Evolutionary conservation across 2,329 filamentous ascomycete species (phyloP).

Genomic region (Akanthomyces uredinophilus): DNA sequence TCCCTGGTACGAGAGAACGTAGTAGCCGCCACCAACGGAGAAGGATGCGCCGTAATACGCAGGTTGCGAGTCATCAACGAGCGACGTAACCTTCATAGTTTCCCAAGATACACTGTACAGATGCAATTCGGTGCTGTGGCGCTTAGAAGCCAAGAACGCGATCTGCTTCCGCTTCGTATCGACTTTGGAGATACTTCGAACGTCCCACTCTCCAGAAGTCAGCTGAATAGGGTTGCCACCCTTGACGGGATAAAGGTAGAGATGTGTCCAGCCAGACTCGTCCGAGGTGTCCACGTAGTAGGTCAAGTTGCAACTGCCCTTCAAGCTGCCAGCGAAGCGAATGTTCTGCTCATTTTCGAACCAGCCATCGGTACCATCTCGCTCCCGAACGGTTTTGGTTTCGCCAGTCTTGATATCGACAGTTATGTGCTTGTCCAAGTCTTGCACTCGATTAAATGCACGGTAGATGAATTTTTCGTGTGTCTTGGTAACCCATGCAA

Average conservation of each 20-base stretch:
- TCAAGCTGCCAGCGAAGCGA: conserved; percentile 45
- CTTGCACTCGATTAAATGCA: conserved; percentile 64
- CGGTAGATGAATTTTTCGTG: conserved; percentile 60
- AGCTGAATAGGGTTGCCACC: conserved; percentile 51
- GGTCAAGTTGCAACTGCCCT: conserved; percentile 28
- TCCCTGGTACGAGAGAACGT: conserved; percentile 59
- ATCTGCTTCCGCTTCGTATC: conserved; percentile 51
- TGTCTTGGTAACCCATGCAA: conserved; percentile 59
- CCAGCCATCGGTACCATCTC: conserved; percentile 57
- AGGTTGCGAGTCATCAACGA: conserved; percentile 55
- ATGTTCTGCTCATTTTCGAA: conserved; percentile 55
- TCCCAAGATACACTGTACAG: conserved; percentile 60
- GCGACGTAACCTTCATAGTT: conserved; percentile 47
- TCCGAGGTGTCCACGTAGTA: conserved; percentile 67
- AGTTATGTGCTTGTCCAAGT: conserved; percentile 56
- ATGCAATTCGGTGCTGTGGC: conserved; percentile 62
- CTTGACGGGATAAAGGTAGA: conserved; percentile 58
- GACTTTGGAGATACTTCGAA: conserved; percentile 53
- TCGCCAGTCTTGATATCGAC: conserved; percentile 45
- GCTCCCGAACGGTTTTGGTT: conserved; percentile 37
- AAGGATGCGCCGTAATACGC: conserved; percentile 62
- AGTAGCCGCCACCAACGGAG: conserved; percentile 57
- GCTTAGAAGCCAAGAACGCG: conserved; percentile 61
- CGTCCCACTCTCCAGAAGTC: conserved; percentile 64
- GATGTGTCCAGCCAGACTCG: conserved; percentile 62